Percentiles rank a stretch among this genome's conserved stretches.
These are phyloP conservation scores for Leishmania tarentolae DNA, from an alignment of 208 protist species.

Conservation along the genomic window DNA sequence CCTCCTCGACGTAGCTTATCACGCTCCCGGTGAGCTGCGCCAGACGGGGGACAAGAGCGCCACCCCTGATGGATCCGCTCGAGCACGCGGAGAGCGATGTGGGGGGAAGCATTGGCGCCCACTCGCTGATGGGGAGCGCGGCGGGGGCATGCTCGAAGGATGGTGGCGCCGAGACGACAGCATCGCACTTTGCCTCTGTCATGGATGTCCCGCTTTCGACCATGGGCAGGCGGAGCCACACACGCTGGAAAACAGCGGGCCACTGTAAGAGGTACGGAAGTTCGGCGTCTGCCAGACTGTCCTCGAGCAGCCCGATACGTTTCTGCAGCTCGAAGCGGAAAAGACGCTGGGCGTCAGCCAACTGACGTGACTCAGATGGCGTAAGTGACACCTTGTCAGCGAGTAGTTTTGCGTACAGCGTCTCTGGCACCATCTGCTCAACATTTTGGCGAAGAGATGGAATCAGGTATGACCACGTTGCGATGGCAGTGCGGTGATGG, in stretches of 20 bases:
- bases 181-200: neutral
- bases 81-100: neutral
- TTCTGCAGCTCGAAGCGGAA: slow-evolving; percentile 79
- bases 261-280: slow-evolving; percentile 59
- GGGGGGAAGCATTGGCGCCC: neutral
- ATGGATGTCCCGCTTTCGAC: neutral
- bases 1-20: slow-evolving; percentile 14
- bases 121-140: neutral
- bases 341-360: slow-evolving; percentile 43
- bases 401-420: slow-evolving; percentile 39
- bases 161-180: neutral
- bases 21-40: slow-evolving; percentile 21
- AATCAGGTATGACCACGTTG: slow-evolving; percentile 69
- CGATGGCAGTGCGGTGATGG: slow-evolving; percentile 33
- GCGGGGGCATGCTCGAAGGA: neutral
- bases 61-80: neutral
- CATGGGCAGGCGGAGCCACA: slow-evolving; percentile 59
- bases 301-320: slow-evolving; percentile 76
- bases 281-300: slow-evolving; percentile 69
- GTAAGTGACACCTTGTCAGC: slow-evolving; percentile 23
- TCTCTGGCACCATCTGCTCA: slow-evolving; percentile 24
- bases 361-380: slow-evolving; percentile 18
- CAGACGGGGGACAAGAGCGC: slow-evolving; percentile 14
- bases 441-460: slow-evolving; percentile 49
- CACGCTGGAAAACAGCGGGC: slow-evolving; percentile 57